Evolutionary conservation across 176 grass and related monocot genomes (phyloP), one percentile per base, ranked within the genome.

Genomic region (Melocanna baccifera): DNA sequence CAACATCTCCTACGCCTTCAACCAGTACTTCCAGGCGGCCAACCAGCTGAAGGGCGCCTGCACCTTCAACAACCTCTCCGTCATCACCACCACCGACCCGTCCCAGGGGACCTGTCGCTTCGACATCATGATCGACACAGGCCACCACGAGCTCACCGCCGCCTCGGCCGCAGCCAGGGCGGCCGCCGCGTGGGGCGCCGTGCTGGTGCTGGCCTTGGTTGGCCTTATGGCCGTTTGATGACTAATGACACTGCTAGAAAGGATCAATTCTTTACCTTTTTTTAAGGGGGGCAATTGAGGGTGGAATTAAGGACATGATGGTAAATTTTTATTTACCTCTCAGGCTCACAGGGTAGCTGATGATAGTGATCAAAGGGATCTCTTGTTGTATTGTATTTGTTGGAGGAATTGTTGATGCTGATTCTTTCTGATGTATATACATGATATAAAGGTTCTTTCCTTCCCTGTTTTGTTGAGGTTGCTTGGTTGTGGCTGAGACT

Each of bases 1-100:
- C 30, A 99, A 99, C 86, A 13, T 99, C 29, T 96, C 97, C 6
- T 99, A 99, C 76, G 88, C 93, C 0, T 96, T 99, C 85, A 99
- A 96, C 86, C 88, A 99, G 86, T 96, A 79, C 77, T 99, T 87
- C 81, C 97, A 99, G 93, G 69, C 40, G 2, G 77, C 73, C 51
- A 79, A 62, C 82, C 97, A 99, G 86, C 67, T 55, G 73, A 99
- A 96, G 83, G 79, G 62, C 1, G 9, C 96, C 0, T 99, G 96
- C 59, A 29, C 1, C 16, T 99, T 96, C 81, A 87, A 89, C 58
- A 90, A 85, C 85, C 82, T 99, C 68, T 92, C 96, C 34, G 6
- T 78, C 19, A 64, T 92, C 79, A 90, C 89, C 65, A 89, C 80
- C 51, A 89, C 87, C 15, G 93, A 99, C 71, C 96, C 96, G 4